A percentile compares a stretch with the other conserved stretches of the same genome.
Conservation (phyloP, 139 green algal genomes). For the Gonium pectorale region DNA sequence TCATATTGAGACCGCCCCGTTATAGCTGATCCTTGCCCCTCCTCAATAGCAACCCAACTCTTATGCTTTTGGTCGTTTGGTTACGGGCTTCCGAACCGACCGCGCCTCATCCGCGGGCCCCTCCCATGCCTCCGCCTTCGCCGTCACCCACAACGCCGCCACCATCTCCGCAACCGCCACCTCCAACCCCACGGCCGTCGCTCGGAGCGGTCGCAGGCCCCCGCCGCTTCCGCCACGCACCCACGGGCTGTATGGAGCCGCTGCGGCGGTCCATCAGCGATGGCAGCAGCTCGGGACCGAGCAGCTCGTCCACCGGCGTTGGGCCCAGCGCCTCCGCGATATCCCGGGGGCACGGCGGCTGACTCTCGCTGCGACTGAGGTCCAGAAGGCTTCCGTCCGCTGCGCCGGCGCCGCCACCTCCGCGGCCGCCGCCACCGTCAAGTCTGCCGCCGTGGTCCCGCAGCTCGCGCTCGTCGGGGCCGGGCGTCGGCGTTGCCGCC, state of each 20-base stretch:
- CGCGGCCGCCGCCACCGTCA: background rate
- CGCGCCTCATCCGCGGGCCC: no score
- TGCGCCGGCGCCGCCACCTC: background rate
- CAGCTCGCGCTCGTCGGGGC: no score
- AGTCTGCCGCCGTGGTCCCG: no score
- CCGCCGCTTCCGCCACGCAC: background rate
- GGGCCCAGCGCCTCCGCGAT: constrained; percentile 17
- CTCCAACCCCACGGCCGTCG: background rate
- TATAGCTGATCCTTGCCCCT: no score
- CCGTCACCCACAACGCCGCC: background rate
- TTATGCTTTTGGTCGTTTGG: no score
- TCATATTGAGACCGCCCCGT: no score
- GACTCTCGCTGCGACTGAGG: background rate
- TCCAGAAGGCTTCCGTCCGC: background rate
- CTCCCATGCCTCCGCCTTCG: no score
- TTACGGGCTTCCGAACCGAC: no score
- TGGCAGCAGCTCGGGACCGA: constrained; percentile 28
- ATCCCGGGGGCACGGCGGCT: constrained; percentile 1
- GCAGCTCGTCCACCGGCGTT: background rate
- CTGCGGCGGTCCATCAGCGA: constrained; percentile 24
- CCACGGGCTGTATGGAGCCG: constrained; percentile 14
- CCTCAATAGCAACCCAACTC: no score
- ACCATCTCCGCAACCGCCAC: background rate
- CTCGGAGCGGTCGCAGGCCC: background rate
- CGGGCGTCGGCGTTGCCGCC: no score